Evolutionary conservation across 495 filamentous ascomycete genomes (phyloP).

Genomic region (Aspergillus olivimuriae): DNA sequence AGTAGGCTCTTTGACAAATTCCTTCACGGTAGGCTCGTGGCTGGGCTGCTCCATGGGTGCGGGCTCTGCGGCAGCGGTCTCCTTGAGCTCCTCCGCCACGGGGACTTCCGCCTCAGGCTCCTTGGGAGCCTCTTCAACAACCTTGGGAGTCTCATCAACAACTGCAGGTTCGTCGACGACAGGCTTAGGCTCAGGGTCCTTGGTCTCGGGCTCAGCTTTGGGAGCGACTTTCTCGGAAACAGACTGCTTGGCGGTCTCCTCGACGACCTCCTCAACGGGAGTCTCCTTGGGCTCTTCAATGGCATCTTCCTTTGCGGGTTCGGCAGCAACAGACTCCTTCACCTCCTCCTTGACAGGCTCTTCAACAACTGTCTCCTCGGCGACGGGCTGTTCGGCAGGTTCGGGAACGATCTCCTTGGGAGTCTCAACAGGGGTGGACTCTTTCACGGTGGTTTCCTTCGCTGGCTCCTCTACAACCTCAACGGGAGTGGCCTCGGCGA

Average conservation of each 20-base stretch:
- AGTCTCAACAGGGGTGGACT: not conserved
- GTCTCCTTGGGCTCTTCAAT: not conserved
- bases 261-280: no score
- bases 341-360: not conserved
- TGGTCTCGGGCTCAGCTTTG: not conserved
- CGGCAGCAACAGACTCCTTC: no score
- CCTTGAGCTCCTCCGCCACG: slow-evolving; percentile 4
- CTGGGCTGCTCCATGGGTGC: not conserved
- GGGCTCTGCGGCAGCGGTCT: slow-evolving; percentile 6
- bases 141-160: slow-evolving; percentile 9
- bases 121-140: slow-evolving; percentile 6
- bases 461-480: not conserved
- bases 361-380: slow-evolving; percentile 5
- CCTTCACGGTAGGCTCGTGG: not conserved
- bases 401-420: slow-evolving; percentile 3
- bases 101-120: slow-evolving; percentile 2
- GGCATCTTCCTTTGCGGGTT: not conserved
- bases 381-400: slow-evolving; percentile 1
- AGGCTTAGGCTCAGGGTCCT: slow-evolving; percentile 2
- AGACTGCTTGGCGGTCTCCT: no score
- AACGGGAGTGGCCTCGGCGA: not conserved
- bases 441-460: not conserved
- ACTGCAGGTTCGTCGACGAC: not conserved
- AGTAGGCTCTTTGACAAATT: not conserved
- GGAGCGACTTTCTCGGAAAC: not conserved